phyloP scores from a whole-genome alignment of 108 stramenopile genomes.

The Epipyxis sp. region DNA sequence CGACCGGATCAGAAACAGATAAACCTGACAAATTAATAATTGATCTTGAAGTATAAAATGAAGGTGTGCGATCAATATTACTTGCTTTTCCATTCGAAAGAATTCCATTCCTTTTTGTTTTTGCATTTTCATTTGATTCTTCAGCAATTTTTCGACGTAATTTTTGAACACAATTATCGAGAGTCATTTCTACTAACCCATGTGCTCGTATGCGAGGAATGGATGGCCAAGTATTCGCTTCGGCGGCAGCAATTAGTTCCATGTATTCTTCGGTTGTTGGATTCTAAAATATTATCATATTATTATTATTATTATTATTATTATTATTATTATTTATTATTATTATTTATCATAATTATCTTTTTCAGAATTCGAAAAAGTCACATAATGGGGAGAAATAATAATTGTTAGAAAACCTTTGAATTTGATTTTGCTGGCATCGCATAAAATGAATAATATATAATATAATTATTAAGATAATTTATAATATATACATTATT shows the following conservation, averaged over 20 bases:
- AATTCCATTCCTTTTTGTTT: neutral
- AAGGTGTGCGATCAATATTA: constrained; percentile 33
- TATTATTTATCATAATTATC: too few species aligned
- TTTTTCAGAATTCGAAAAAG: too few species aligned
- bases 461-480: constrained; percentile 18
- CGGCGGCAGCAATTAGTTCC: constrained; percentile 22
- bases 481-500: too few species aligned
- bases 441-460: constrained; percentile 17
- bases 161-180: constrained; percentile 49
- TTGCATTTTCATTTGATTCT: neutral
- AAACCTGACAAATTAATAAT: constrained; percentile 41
- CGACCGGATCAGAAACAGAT: constrained; percentile 36
- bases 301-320: too few species aligned
- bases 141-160: constrained; percentile 9
- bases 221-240: constrained; percentile 44
- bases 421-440: too few species aligned
- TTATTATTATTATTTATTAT: too few species aligned
- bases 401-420: too few species aligned
- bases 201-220: constrained; percentile 36
- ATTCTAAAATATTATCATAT: constrained; percentile 58
- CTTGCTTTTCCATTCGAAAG: neutral
- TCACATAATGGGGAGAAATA: too few species aligned
- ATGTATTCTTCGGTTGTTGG: constrained; percentile 72
- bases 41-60: constrained; percentile 42
- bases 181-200: constrained; percentile 44